phyloP scores from a whole-genome alignment of 2,329 filamentous ascomycete genomes.

The Thelonectria discophora region DNA sequence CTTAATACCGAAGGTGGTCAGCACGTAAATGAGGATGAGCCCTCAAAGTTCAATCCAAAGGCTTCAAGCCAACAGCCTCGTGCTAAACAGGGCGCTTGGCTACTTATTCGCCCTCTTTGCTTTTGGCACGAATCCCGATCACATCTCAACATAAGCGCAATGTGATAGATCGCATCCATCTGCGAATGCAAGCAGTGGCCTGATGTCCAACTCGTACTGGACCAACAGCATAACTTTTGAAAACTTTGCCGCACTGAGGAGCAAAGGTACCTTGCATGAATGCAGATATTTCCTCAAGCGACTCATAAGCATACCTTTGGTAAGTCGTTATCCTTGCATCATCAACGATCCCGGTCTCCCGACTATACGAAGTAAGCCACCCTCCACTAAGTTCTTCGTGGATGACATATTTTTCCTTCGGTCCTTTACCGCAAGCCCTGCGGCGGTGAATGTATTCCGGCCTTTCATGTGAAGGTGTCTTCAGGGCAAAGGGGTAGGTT shows the following conservation, averaged over 20 bases:
- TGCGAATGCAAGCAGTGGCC: conserved; percentile 5
- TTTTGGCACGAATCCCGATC: neutral
- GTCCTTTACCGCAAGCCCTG: conserved; percentile 13
- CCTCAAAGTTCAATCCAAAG: neutral
- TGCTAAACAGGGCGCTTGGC: conserved; percentile 3
- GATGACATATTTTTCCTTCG: conserved; percentile 7
- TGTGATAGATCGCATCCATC: conserved; percentile 18
- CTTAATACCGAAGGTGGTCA: conserved; percentile 1
- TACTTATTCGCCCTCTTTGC: neutral
- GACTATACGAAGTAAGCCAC: neutral
- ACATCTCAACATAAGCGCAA: conserved; percentile 1
- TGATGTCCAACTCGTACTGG: conserved; percentile 14
- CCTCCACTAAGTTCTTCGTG: conserved; percentile 2
- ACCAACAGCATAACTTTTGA: conserved; percentile 14
- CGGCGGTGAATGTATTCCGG: neutral
- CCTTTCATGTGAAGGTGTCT: neutral
- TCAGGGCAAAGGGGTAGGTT: neutral
- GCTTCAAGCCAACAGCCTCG: conserved; percentile 3
- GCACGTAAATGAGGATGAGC: neutral
- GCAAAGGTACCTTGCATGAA: conserved; percentile 22
- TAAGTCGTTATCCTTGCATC: conserved; percentile 2
- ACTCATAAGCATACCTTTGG: neutral
- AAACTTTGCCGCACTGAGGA: conserved; percentile 10
- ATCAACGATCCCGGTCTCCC: conserved; percentile 3
- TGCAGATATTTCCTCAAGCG: conserved; percentile 1